These are phyloP conservation scores for Cryphonectria radicalis DNA, from an alignment of 2,329 filamentous ascomycete species.

Conservation along the genomic window DNA sequence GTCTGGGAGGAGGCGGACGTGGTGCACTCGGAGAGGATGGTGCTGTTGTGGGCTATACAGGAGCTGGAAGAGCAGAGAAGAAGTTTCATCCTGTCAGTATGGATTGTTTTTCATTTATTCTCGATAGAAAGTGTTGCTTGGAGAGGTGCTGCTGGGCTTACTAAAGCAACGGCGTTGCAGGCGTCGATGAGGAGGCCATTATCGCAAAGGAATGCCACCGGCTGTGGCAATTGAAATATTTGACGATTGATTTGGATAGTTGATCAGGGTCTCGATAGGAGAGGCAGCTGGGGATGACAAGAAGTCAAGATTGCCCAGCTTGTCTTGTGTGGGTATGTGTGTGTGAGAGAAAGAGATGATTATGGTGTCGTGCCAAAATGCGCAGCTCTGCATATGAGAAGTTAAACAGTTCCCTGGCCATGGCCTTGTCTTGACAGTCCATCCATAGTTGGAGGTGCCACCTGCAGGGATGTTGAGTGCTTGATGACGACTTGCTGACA, in stretches of 20 bases:
- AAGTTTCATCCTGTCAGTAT: constrained; percentile 28
- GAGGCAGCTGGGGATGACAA: neutral
- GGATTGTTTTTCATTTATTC: neutral
- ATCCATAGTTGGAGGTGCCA: neutral
- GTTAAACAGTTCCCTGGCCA: neutral
- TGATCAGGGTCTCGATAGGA: neutral
- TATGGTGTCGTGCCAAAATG: neutral
- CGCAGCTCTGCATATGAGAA: neutral
- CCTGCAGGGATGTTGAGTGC: constrained; percentile 3
- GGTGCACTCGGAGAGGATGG: constrained; percentile 92
- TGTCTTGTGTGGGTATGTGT: no score
- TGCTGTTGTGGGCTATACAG: constrained; percentile 92
- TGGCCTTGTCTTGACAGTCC: neutral
- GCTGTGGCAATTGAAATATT: neutral
- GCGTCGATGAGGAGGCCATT: constrained; percentile 75
- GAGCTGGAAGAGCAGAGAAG: constrained; percentile 58
- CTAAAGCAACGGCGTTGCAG: constrained; percentile 74
- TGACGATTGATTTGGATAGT: neutral
- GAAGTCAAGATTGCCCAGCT: neutral
- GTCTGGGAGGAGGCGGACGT: constrained; percentile 81
- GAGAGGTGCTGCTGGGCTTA: constrained; percentile 46
- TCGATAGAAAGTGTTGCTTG: neutral
- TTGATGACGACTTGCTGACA: constrained; percentile 18
- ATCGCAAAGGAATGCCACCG: neutral
- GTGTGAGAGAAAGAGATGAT: neutral